Base-by-base conservation (phyloP, 2,329 filamentous ascomycete species). In the Aureobasidium sp. region DNA sequence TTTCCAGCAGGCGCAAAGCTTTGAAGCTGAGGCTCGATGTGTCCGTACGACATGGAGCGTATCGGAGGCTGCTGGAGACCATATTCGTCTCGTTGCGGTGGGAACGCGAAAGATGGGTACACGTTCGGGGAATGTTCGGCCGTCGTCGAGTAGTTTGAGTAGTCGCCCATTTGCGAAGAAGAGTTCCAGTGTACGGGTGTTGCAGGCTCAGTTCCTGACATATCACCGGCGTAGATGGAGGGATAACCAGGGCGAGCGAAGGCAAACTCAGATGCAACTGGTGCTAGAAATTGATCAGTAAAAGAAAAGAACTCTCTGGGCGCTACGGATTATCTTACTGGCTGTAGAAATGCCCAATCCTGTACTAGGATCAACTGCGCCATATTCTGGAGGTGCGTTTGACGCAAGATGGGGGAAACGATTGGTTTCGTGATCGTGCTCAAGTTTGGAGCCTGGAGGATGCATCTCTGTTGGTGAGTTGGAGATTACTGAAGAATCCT, bases 391-490 rank as follows among this genome's bases (percentile, higher is more conserved):
- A n/a, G 66, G 58, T 17, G 62, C 66, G 32, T 67, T 67, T 5
- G 66, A 67, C 27, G 65, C 67, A 23, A 70, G 53, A 13, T 65
- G 62, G 10, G 63, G 62, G 32, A 61, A 63, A 39, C 64, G 64
- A 42, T 62, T 62, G 66, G 67, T 60, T 51, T 62, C 60, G 39
- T 58, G 62, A 50, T 61, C 41, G 52, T 62, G 42, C 39, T 65
- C 47, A 46, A 62, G 29, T 60, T 53, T 46, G 15, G 65, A 29
- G 12, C 26, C 37, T 12, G 44, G 46, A 15, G 62, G 51, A 36
- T 59, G 42, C 26, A 62, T 34, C 15, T 62, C 64, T 15, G 63
- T 50, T n/a, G 64, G 64, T 5, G 62, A 64, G 56, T 58, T 62
- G 2, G 64, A 66, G 26, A 66, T 63, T 27, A 62, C 48, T 9